Evolutionary conservation across 306 rosid species (phyloP).

Genomic region (Vigna radiata): DNA sequence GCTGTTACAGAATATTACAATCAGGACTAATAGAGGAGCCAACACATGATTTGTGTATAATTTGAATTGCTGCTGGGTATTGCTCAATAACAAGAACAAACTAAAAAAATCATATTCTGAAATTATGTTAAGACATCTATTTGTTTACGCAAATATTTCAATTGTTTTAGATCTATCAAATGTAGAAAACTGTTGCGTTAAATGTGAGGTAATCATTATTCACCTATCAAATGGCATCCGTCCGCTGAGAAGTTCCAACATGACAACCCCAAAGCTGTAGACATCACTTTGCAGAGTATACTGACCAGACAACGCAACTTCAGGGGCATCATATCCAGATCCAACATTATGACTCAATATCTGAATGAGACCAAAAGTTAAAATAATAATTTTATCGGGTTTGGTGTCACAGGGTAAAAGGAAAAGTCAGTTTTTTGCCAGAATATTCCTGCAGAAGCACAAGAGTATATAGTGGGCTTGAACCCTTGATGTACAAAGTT

Average conservation of each 20-base stretch:
- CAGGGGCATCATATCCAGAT: constrained; percentile 89
- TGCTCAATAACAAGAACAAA: neutral
- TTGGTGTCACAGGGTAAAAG: constrained; percentile 23
- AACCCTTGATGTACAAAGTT: neutral
- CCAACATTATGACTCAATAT: constrained; percentile 70
- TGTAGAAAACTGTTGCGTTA: constrained; percentile 13
- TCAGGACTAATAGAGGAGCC: neutral
- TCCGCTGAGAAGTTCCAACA: constrained; percentile 94
- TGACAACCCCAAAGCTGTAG: constrained; percentile 93
- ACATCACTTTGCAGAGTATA: constrained; percentile 86
- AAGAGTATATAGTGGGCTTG: neutral
- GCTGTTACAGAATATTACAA: constrained; percentile 59
- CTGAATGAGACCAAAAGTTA: constrained; percentile 50
- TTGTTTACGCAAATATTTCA: constrained; percentile 5
- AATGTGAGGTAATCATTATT: constrained; percentile 12
- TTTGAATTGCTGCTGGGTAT: constrained; percentile 10
- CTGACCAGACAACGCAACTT: constrained; percentile 82
- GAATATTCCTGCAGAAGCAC: constrained; percentile 19
- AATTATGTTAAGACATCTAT: neutral
- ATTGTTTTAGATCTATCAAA: neutral
- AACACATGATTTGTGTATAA: constrained; percentile 11
- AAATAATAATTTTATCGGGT: constrained; percentile 15
- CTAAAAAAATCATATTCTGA: neutral
- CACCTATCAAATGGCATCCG: constrained; percentile 92
- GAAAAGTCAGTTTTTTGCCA: constrained; percentile 4